phyloP scores from a whole-genome alignment of 768 basidiomycete genomes.

The Stropharia rugosoannulata region DNA sequence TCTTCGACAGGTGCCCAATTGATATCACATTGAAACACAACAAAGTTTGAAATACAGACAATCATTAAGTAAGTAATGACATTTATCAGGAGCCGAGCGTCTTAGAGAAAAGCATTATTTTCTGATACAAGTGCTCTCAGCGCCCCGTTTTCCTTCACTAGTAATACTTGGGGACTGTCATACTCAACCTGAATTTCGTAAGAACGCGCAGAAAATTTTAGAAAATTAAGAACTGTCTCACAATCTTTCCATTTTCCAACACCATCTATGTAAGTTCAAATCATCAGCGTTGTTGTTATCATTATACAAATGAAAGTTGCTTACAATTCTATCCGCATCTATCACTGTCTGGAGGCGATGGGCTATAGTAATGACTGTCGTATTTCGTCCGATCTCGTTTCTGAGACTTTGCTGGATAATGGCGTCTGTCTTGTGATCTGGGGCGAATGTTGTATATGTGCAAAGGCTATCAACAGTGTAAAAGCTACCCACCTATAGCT shows the following conservation, averaged over 20 bases:
- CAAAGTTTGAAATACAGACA: too few relatives aligned
- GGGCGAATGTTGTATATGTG: slow-evolving; percentile 50
- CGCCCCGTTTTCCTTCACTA: slow-evolving; percentile 12
- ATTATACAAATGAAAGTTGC: slow-evolving; percentile 30
- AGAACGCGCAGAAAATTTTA: slow-evolving; percentile 11
- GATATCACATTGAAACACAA: too few relatives aligned
- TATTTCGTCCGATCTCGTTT: slow-evolving; percentile 27
- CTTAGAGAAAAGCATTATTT: slow-evolving; percentile 15
- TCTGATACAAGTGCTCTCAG: slow-evolving; percentile 18
- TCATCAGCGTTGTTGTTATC: slow-evolving; percentile 66
- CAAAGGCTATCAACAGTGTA: not conserved
- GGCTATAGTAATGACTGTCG: slow-evolving; percentile 1
- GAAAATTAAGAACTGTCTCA: slow-evolving; percentile 19
- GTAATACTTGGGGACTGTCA: slow-evolving; percentile 12
- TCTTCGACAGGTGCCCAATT: too few relatives aligned
- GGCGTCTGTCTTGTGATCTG: slow-evolving; percentile 3
- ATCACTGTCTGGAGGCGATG: slow-evolving; percentile 3
- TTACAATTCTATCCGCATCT: not conserved
- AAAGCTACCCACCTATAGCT: slow-evolving; percentile 39
- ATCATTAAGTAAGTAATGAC: too few relatives aligned
- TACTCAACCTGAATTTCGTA: slow-evolving; percentile 23
- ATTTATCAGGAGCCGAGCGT: not conserved
- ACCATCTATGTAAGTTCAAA: slow-evolving; percentile 35
- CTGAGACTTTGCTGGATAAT: slow-evolving; percentile 3
- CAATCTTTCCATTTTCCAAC: slow-evolving; percentile 50